Conservation (phyloP, 2,329 filamentous ascomycete genomes). For the Botryotinia calthae region DNA sequence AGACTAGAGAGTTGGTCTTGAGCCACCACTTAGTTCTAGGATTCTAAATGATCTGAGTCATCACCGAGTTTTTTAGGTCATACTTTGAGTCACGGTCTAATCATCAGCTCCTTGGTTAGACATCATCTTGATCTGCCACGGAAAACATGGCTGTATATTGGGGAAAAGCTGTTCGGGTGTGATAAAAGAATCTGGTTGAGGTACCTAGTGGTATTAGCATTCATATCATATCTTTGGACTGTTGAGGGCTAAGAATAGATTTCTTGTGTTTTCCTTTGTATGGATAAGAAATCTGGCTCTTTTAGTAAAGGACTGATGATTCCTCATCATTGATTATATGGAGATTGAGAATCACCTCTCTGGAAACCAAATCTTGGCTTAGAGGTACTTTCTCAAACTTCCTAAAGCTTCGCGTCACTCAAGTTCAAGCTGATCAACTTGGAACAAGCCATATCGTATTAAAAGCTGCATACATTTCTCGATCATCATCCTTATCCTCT, state of each 20-base stretch:
- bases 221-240: background rate
- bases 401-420: background rate
- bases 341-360: background rate
- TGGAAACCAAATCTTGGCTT: background rate
- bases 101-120: background rate
- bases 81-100: background rate
- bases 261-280: background rate
- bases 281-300: background rate
- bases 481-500: background rate
- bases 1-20: background rate
- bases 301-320: background rate
- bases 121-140: background rate
- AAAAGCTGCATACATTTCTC: background rate
- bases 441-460: background rate
- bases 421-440: background rate
- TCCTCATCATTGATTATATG: background rate
- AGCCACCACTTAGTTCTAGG: background rate
- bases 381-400: background rate
- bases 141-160: background rate
- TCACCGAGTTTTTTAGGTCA: constrained; percentile 4
- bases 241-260: background rate
- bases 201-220: constrained; percentile 4
- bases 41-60: background rate
- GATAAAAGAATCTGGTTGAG: background rate
- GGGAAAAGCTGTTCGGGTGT: background rate